phyloP scores from a whole-genome alignment of 768 basidiomycete species.

The Mycena metata region DNA sequence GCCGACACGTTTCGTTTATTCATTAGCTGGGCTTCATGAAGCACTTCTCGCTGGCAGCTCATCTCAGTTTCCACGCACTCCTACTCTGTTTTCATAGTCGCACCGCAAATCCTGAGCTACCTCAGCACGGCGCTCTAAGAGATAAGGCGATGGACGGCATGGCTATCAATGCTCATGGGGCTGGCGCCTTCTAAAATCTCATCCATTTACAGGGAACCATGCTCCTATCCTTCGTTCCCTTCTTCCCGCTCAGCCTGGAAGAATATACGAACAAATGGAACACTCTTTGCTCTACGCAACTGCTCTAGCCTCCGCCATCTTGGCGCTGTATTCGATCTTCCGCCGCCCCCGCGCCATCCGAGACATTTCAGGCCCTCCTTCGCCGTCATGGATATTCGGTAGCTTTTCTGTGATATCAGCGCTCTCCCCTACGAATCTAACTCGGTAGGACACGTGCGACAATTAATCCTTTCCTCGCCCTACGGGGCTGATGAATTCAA shows the following conservation, averaged over 20 bases:
- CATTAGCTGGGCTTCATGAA: no score
- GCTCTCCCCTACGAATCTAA: background rate
- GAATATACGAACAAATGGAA: constrained; percentile 13
- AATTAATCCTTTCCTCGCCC: constrained; percentile 4
- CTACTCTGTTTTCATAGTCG: no score
- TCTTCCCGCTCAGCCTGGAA: constrained; percentile 1
- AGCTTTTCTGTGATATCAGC: background rate
- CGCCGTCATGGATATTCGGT: constrained; percentile 28
- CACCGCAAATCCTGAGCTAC: no score
- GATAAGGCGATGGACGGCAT: no score
- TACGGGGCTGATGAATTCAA: constrained; percentile 12
- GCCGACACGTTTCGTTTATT: no score
- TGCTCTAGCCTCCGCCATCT: constrained; percentile 3
- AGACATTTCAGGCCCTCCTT: constrained; percentile 9
- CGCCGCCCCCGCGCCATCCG: background rate
- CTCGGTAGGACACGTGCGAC: constrained; percentile 3
- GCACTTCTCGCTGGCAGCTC: no score
- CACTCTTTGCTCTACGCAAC: constrained; percentile 1
- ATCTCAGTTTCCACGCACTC: no score
- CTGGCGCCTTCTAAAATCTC: constrained; percentile 3
- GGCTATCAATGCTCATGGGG: background rate
- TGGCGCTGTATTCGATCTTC: constrained; percentile 12
- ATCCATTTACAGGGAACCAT: background rate
- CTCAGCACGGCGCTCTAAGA: no score
- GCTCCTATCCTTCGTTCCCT: background rate